Conservation (phyloP, 306 rosid species). For the Vigna trinervia region DNA sequence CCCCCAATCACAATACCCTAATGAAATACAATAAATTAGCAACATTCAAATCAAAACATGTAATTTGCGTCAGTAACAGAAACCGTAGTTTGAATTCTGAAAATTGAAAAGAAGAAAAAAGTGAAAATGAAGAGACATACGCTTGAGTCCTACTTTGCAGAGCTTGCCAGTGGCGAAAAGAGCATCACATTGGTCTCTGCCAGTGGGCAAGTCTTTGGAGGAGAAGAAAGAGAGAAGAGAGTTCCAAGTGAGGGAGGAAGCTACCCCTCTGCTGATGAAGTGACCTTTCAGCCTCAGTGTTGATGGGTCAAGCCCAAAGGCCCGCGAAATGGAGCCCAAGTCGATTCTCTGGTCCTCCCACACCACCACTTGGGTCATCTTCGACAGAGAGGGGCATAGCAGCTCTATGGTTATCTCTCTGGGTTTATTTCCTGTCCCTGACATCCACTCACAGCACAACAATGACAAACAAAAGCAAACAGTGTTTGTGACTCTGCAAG, state of each 20-base stretch:
- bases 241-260: slow-evolving; percentile 81
- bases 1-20: not conserved
- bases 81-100: not conserved
- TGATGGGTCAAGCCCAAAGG: slow-evolving; percentile 69
- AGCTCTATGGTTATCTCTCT: slow-evolving; percentile 59
- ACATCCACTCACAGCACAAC: not conserved
- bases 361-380: slow-evolving; percentile 39
- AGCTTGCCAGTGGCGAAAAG: slow-evolving; percentile 70
- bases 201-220: slow-evolving; percentile 64
- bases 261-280: slow-evolving; percentile 71
- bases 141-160: slow-evolving; percentile 57
- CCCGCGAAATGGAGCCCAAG: slow-evolving; percentile 67
- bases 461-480: not conserved
- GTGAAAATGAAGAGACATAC: slow-evolving; percentile 45
- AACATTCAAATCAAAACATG: too few species aligned
- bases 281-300: slow-evolving; percentile 75
- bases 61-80: not conserved
- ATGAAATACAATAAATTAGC: not conserved
- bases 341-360: slow-evolving; percentile 64
- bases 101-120: not conserved
- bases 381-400: slow-evolving; percentile 61
- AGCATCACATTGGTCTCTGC: slow-evolving; percentile 45
- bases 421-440: not conserved
- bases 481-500: not conserved
- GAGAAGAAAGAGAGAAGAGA: slow-evolving; percentile 83